Base-by-base conservation (phyloP, 2,329 filamentous ascomycete genomes). In the Fusarium acutatum region DNA sequence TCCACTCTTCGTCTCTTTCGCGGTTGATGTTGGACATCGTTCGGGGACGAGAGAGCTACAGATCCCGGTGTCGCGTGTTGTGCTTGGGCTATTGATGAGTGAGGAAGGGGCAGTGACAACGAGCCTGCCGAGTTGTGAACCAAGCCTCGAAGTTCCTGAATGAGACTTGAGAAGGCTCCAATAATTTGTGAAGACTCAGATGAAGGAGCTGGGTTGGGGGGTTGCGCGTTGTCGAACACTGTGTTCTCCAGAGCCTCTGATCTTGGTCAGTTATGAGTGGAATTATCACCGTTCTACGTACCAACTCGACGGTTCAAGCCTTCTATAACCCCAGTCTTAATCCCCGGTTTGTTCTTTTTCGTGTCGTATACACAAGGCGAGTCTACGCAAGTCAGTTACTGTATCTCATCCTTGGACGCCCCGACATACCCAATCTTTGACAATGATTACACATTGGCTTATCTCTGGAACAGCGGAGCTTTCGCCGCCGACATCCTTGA, bases 401-500 rank as follows among this genome's bases (percentile, higher is more conserved):
- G 37, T 6, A 28, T 9, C 15, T 30, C 18, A 14, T 18, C 0
- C 17, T 28, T 8, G 10, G 6, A 20, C 2, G 6, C 6, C 11
- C 17, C 1, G 1, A 50, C 67, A 10, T 32, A 75, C 74, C 70
- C 13, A 76, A 28, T 32, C 74, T 63, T 20, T 58, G 65, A 6
- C 75, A 76, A 38, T 76, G 75, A 15, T 64, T 75, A 44, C 75
- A 76, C 14, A 30, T 60, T 11, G 74, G 75, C 28, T 72, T 64
- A 24, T 75, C 75, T 28, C 75, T 44, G 6, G 72, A 75, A 22
- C 75, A 76, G 37, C 69, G 64, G 22, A 76, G 59, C 26, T 77
- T 76, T 14, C 75, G 70, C 54, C 71, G 60, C 4, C 74, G 63
- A 40, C 75, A 76, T 11, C 75, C 75, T 17, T 77, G 75, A 35